phyloP scores from a whole-genome alignment of 176 grass and related monocot genomes.

The Pharus latifolius region DNA sequence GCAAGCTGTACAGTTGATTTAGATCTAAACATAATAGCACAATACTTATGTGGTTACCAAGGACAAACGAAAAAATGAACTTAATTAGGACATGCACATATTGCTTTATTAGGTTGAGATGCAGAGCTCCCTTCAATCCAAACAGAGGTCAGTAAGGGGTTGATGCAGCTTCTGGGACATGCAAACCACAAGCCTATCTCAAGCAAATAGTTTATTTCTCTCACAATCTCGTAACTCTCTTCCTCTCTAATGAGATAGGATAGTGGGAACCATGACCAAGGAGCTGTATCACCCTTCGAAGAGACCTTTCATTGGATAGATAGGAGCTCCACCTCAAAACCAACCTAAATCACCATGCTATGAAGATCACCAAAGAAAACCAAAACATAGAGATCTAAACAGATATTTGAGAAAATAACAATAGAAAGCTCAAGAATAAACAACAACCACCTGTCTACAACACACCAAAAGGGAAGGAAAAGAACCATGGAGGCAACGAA shows the following conservation, averaged over 20 bases:
- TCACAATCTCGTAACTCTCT: not conserved
- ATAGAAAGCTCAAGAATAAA: not conserved
- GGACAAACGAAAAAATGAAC: not conserved
- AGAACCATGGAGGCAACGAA: not conserved
- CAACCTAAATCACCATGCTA: not conserved
- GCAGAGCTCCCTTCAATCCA: constrained; percentile 99
- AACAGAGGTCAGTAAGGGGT: constrained; percentile 43
- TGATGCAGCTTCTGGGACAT: constrained; percentile 63
- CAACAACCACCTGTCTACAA: not conserved
- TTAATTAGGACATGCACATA: not conserved
- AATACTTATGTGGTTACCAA: no score
- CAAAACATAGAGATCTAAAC: not conserved
- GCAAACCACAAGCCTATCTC: constrained; percentile 78
- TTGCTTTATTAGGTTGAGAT: not conserved
- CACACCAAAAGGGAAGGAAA: not conserved
- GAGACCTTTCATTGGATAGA: constrained; percentile 47
- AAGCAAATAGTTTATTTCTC: not conserved
- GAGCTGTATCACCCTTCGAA: constrained; percentile 41
- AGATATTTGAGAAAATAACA: not conserved
- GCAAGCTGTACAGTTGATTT: no score
- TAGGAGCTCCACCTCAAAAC: constrained; percentile 44
- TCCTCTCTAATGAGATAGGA: constrained; percentile 25
- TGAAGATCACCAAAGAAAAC: not conserved
- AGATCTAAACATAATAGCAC: not conserved
- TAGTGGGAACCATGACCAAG: constrained; percentile 82